These are phyloP conservation scores for Penicillium verrucosum DNA, from an alignment of 2,329 filamentous ascomycete species.

Conservation along the genomic window DNA sequence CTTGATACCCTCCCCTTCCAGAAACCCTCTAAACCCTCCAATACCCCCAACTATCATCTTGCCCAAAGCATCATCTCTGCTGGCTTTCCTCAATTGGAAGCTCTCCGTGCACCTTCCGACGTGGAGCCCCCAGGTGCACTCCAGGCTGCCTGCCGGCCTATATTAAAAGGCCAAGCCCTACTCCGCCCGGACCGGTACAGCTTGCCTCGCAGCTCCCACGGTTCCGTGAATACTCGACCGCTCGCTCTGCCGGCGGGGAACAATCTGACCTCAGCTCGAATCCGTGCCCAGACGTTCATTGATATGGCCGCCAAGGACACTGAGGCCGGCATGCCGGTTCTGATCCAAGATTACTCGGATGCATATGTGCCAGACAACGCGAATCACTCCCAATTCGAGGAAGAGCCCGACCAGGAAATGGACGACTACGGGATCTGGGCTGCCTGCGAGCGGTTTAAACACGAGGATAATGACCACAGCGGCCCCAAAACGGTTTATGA, in stretches of 20 bases:
- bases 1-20: conserved; percentile 40
- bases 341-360: conserved; percentile 44
- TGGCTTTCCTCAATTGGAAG: conserved; percentile 42
- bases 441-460: conserved; percentile 23
- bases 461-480: conserved; percentile 22
- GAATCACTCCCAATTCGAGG: conserved; percentile 27
- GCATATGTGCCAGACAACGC: conserved; percentile 36
- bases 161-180: conserved; percentile 38
- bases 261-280: conserved; percentile 44
- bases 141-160: conserved; percentile 44
- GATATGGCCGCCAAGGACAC: conserved; percentile 43
- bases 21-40: conserved; percentile 30
- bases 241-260: conserved; percentile 43
- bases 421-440: conserved; percentile 34
- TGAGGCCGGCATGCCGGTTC: conserved; percentile 39
- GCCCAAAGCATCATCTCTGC: conserved; percentile 43
- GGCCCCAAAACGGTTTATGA: conserved; percentile 39
- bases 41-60: conserved; percentile 43
- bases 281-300: conserved; percentile 46
- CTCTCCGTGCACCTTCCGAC: conserved; percentile 45
- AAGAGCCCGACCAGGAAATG: conserved; percentile 33
- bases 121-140: conserved; percentile 44
- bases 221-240: conserved; percentile 40
- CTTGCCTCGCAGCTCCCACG: conserved; percentile 43
- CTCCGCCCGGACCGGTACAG: conserved; percentile 41